These are phyloP conservation scores for Bipolaris oryzae DNA, from an alignment of 2,329 filamentous ascomycete genomes.

Conservation along the genomic window DNA sequence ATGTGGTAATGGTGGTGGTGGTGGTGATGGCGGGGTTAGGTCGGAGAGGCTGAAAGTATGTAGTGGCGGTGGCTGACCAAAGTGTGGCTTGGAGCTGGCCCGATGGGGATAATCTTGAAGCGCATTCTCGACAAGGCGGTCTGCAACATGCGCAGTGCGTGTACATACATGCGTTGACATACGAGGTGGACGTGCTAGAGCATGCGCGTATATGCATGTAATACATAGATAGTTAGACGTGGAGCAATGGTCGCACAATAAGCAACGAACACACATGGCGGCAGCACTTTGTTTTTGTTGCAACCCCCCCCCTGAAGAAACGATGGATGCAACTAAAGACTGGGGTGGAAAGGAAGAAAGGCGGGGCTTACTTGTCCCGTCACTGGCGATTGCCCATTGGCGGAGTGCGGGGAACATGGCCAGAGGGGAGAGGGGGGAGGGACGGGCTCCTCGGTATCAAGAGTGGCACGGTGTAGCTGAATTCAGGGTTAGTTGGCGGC, in stretches of 20 bases:
- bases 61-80: background rate
- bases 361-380: background rate
- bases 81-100: background rate
- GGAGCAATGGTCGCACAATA: too few species aligned
- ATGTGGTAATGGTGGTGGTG: background rate
- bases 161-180: background rate
- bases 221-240: too few species aligned
- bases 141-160: background rate
- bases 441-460: too few species aligned
- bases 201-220: background rate
- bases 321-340: background rate
- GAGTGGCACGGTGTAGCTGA: too few species aligned
- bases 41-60: background rate
- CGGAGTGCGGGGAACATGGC: background rate
- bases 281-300: background rate
- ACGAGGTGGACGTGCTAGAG: background rate
- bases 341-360: background rate
- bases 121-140: background rate
- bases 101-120: background rate
- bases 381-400: background rate
- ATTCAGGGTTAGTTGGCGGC: too few species aligned
- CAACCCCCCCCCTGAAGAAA: background rate
- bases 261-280: too few species aligned
- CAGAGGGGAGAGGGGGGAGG: background rate
- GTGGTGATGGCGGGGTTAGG: too few species aligned